Conservation (phyloP, 202 grass and related monocot genomes). For the Cymbopogon flexuosus region DNA sequence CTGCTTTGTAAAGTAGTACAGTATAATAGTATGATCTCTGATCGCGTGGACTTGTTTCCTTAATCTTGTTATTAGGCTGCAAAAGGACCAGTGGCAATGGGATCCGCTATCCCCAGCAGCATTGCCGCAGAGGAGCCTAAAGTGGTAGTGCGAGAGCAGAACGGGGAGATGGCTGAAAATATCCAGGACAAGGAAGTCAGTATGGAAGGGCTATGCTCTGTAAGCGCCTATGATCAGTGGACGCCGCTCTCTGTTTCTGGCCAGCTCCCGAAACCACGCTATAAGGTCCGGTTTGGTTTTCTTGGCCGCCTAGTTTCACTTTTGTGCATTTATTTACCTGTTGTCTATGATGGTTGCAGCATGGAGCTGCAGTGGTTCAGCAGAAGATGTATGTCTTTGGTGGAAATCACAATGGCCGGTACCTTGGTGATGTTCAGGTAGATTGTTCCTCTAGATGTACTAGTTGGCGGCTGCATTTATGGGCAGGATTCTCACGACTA, state of each 20-base stretch:
- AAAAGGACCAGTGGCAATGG: background rate
- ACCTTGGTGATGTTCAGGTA: constrained; percentile 63
- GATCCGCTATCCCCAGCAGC: background rate
- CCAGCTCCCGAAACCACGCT: constrained; percentile 39
- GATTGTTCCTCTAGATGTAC: background rate
- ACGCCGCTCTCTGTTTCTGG: constrained; percentile 25
- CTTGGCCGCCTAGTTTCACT: background rate
- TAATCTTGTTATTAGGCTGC: background rate
- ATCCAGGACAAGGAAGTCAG: constrained; percentile 51
- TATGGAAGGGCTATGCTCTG: constrained; percentile 44
- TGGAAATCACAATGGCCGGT: constrained; percentile 65
- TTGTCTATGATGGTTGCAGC: constrained; percentile 31
- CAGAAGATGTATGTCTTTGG: constrained; percentile 78
- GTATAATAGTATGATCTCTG: background rate
- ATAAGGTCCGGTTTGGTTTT: constrained; percentile 33
- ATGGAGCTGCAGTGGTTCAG: constrained; percentile 52
- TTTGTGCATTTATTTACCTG: background rate
- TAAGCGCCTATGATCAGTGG: constrained; percentile 41
- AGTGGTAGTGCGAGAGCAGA: constrained; percentile 32
- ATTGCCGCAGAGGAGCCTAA: constrained; percentile 13
- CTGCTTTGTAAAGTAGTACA: background rate
- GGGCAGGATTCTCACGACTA: background rate
- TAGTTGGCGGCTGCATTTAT: background rate
- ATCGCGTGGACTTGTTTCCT: background rate
- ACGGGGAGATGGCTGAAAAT: constrained; percentile 31